phyloP scores from a whole-genome alignment of 306 rosid species.

The Parietaria judaica region DNA sequence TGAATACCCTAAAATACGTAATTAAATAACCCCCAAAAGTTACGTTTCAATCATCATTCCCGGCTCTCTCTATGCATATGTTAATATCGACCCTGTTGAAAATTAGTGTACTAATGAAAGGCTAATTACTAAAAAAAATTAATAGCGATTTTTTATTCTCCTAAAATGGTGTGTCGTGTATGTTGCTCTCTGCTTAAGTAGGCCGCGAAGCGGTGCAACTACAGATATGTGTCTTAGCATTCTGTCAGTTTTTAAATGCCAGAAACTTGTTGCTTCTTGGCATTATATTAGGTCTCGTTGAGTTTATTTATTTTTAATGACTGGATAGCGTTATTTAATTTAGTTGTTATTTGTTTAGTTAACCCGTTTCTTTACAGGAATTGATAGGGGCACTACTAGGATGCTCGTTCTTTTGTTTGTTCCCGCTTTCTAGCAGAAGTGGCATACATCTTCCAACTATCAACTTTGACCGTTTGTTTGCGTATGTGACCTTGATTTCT shows the following conservation, averaged over 20 bases:
- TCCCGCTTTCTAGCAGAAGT: constrained; percentile 51
- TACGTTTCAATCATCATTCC: not conserved
- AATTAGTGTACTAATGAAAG: too few species aligned
- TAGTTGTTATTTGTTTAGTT: constrained; percentile 3
- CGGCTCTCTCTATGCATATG: not conserved
- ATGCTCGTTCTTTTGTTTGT: constrained; percentile 79
- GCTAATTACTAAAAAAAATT: too few species aligned
- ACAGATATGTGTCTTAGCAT: not conserved
- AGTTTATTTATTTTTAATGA: constrained; percentile 1
- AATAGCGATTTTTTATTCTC: too few species aligned
- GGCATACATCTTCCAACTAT: constrained; percentile 49
- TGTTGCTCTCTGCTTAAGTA: too few species aligned
- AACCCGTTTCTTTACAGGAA: constrained; percentile 48
- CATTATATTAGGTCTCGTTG: too few species aligned
- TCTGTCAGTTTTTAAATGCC: not conserved
- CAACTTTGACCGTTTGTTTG: constrained; percentile 70
- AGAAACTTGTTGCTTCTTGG: too few species aligned
- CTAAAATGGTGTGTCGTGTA: too few species aligned
- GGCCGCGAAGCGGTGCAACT: too few species aligned
- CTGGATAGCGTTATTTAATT: not conserved
- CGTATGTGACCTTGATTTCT: constrained; percentile 44
- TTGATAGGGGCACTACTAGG: constrained; percentile 76
- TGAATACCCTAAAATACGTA: too few species aligned
- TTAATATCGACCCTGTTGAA: not conserved
- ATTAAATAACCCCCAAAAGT: too few species aligned